Conservation (phyloP, 1,139 yeast species). For the Kodamaea sp. region DNA sequence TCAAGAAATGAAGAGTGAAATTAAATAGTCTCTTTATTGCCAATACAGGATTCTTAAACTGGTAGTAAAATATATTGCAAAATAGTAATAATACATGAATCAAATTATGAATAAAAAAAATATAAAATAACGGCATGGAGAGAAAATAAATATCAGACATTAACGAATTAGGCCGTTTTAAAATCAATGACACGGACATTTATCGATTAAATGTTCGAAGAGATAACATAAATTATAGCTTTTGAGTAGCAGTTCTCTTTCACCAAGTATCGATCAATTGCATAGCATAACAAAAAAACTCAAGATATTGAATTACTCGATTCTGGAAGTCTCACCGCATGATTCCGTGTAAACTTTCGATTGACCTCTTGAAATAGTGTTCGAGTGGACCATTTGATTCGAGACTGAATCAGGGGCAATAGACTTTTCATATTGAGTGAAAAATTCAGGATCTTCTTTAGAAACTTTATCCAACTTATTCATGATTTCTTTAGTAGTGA, state of each 20-base stretch:
- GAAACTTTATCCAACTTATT: slow-evolving; percentile 28
- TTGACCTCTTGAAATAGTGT: slow-evolving; percentile 36
- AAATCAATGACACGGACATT: too few species aligned
- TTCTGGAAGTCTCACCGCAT: slow-evolving; percentile 24
- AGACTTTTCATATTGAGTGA: slow-evolving; percentile 23
- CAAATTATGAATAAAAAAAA: not conserved
- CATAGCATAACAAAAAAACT: too few species aligned
- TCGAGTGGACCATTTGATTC: slow-evolving; percentile 30
- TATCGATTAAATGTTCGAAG: too few species aligned
- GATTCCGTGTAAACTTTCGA: slow-evolving; percentile 28
- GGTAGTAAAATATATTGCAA: not conserved
- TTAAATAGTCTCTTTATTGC: too few species aligned
- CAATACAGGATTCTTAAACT: slow-evolving; percentile 1
- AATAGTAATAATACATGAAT: slow-evolving; percentile 1
- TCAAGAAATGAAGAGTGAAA: too few species aligned
- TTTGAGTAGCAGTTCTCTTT: too few species aligned
- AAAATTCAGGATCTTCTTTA: slow-evolving; percentile 31
- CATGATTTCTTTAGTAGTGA: slow-evolving; percentile 39
- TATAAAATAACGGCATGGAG: not conserved
- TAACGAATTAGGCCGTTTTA: too few species aligned
- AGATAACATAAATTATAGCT: too few species aligned
- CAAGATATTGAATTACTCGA: slow-evolving; percentile 6
- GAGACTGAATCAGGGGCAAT: slow-evolving; percentile 17
- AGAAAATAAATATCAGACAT: too few species aligned
- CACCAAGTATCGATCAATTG: too few species aligned